phyloP scores from a whole-genome alignment of 2,329 filamentous ascomycete species.

The Cladosporium sp. region DNA sequence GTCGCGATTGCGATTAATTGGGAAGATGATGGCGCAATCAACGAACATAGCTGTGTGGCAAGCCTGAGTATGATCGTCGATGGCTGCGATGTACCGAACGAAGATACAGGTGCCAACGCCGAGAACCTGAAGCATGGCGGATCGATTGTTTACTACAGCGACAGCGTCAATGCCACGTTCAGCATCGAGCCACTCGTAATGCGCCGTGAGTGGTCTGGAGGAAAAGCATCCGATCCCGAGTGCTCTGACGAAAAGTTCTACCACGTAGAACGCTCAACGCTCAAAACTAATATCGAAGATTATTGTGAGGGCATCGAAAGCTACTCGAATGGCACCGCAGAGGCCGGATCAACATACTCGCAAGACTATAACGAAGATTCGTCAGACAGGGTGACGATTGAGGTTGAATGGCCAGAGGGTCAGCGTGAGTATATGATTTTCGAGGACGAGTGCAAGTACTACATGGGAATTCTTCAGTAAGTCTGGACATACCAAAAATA shows the following conservation, averaged over 20 bases:
- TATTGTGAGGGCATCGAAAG: slow-evolving; percentile 2
- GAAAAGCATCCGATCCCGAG: neutral
- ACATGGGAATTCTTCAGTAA: slow-evolving; percentile 9
- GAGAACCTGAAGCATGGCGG: slow-evolving; percentile 15
- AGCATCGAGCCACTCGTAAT: slow-evolving; percentile 13
- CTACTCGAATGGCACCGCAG: neutral
- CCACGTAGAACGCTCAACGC: slow-evolving; percentile 9
- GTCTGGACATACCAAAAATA: too few species aligned
- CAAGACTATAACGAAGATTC: slow-evolving; percentile 9
- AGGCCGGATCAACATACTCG: neutral
- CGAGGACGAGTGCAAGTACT: slow-evolving; percentile 13
- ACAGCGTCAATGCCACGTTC: slow-evolving; percentile 3
- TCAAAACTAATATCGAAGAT: slow-evolving; percentile 9
- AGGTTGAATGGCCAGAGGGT: slow-evolving; percentile 5
- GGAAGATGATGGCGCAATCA: slow-evolving; percentile 6
- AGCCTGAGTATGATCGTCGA: slow-evolving; percentile 10
- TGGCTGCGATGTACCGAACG: slow-evolving; percentile 4
- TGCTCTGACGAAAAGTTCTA: slow-evolving; percentile 1
- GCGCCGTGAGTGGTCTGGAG: neutral
- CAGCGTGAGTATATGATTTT: slow-evolving; percentile 9
- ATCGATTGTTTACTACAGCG: slow-evolving; percentile 3
- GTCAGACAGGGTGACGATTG: slow-evolving; percentile 1
- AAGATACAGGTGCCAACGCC: neutral
- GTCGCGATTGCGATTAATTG: slow-evolving; percentile 9
- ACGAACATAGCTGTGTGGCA: slow-evolving; percentile 7